Base-by-base conservation (phyloP, 208 protist genomes). In the Wallacemonas sp. region DNA sequence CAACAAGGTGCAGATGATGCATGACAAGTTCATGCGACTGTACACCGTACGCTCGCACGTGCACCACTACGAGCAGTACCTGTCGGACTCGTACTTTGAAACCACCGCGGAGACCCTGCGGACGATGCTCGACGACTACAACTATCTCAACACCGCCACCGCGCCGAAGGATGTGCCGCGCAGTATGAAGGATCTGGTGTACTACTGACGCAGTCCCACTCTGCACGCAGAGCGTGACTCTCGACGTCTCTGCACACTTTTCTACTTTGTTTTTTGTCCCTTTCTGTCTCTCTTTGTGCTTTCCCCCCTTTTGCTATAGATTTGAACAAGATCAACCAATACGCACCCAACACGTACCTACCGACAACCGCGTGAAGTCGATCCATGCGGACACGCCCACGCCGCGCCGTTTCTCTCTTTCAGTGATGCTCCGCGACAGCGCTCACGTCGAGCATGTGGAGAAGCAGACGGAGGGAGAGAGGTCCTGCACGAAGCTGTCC, bases 31-130 rank as follows among this genome's bases (percentile, higher is more conserved):
- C 73, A 79, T 87, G 77, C 73, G 81, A n/a, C 72, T 99, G 10
- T 99, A 98, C 76, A 67, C 72, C 10, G 85, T 94, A 5, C 83
- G 84, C 28, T 97, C 92, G 22, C 91, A 98, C 74, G 75, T 98
- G 26, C 94, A 99, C 61, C 95, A 98, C 79, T 98, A 98, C 79
- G 97, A 92, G 46, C 46, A 76, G 29, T 97, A 97, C 72, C 73
- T 98, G 46, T 84, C 90, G 11, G 31, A 70, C 20, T 67, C 77
- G 12, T 94, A 95, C 77, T 95, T 97, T 77, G 74, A 83, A n/a
- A 61, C 66, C 20, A 92, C 91, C 18, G 70, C 73, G 11, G 87
- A 94, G 76, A 84, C 74, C 54, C 57, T 96, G 16, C 74, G 76
- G n/a, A 88, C 77, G 41, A 70, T 87, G 26, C 65, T 96, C 36